Conservation (phyloP, 2,329 filamentous ascomycete genomes). For the Alternaria consortialis region DNA sequence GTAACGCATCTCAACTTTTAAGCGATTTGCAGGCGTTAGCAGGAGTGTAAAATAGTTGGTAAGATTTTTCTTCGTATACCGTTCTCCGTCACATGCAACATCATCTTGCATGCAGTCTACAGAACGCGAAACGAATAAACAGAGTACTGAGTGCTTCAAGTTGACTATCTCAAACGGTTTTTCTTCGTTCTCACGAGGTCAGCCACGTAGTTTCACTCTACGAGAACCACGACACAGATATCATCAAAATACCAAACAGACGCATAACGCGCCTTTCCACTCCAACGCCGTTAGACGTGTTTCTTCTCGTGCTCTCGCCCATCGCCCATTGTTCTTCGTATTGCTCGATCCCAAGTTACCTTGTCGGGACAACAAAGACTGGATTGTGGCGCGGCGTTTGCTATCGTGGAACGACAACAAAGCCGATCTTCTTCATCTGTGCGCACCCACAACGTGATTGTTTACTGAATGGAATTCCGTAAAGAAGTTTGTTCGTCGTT, state of each 20-base stretch:
- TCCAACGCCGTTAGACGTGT: constrained; percentile 5
- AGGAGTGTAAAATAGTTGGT: constrained; percentile 41
- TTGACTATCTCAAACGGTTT: not conserved
- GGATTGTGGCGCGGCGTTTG: constrained; percentile 25
- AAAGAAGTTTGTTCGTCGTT: constrained; percentile 21
- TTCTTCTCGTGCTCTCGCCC: not conserved
- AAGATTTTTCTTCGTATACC: constrained; percentile 6
- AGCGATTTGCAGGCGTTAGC: constrained; percentile 20
- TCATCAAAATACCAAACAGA: constrained; percentile 17
- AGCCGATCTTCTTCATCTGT: constrained; percentile 24
- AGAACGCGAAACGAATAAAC: not conserved
- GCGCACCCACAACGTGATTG: constrained; percentile 32
- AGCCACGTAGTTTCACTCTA: not conserved
- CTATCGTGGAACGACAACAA: constrained; percentile 27
- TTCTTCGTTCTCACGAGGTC: not conserved
- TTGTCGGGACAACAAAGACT: constrained; percentile 19
- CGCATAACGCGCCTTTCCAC: constrained; percentile 34
- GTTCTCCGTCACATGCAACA: not conserved
- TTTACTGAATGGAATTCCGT: constrained; percentile 8
- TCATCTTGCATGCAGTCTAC: constrained; percentile 2
- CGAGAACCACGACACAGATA: constrained; percentile 21
- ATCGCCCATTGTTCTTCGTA: not conserved
- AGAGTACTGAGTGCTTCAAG: not conserved
- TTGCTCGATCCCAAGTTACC: not conserved
- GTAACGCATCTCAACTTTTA: constrained; percentile 22